Evolutionary conservation across 257 asterid genomes (phyloP).

Genomic region (Salvia rosmarinus): DNA sequence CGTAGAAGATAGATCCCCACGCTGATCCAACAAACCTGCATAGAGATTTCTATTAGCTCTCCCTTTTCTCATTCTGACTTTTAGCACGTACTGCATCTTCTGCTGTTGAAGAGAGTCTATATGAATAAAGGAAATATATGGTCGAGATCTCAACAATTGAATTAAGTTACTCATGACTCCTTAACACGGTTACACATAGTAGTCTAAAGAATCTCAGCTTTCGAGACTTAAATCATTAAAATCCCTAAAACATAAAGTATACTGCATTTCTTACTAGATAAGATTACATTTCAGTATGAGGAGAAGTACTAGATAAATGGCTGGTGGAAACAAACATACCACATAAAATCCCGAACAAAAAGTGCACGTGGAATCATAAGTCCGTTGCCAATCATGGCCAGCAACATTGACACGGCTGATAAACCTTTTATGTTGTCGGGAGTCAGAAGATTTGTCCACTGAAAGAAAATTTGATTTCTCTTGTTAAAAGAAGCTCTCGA

Average conservation of each 20-base stretch:
- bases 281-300: not conserved
- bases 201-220: not conserved
- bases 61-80: not conserved
- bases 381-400: slow-evolving; percentile 93
- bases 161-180: not conserved
- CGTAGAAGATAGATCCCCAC: slow-evolving; percentile 83
- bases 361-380: slow-evolving; percentile 94
- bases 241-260: not conserved
- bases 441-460: slow-evolving; percentile 91
- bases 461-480: slow-evolving; percentile 27
- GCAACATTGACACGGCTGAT: slow-evolving; percentile 90
- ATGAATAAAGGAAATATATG: not conserved
- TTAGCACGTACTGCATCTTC: not conserved
- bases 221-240: slow-evolving; percentile 1
- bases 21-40: slow-evolving; percentile 91
- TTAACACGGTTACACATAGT: not conserved
- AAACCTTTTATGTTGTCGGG: slow-evolving; percentile 88
- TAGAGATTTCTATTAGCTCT: slow-evolving; percentile 19
- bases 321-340: slow-evolving; percentile 50
- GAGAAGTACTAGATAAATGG: slow-evolving; percentile 18
- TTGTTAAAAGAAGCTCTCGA: slow-evolving; percentile 32
- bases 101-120: not conserved
- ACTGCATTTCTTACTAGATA: not conserved
- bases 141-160: not conserved
- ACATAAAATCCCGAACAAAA: slow-evolving; percentile 86